Base-by-base conservation (phyloP, 164 flowering plant species). In the Pachysandra terminalis region DNA sequence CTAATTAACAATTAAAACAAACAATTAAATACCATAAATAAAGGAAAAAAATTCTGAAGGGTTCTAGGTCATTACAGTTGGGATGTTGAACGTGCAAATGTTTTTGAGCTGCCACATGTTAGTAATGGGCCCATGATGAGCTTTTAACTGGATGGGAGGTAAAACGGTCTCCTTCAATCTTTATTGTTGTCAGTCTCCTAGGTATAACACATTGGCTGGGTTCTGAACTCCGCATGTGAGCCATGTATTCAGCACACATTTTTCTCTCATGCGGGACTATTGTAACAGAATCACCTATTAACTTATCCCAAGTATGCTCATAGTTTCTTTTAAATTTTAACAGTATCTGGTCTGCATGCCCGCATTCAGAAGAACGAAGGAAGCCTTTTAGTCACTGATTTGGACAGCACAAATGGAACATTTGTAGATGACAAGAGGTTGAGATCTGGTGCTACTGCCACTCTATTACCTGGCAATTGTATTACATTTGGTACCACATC, bases 361-460 rank as follows among this genome's bases (percentile, higher is more conserved):
- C 89, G 86, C 26, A 77, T 93, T 62, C 76, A 86, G 80, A 90
- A 82, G 70, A 86, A 80, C 68, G 87, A 67, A 27, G 93, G 85
- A 27, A 72, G 53, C 61, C 90, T 90, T 21, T 53, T 83, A 71
- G 82, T 90, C 2, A 85, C 85, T 22, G 98, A 93, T 69, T 77
- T 93, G 75, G 89, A 86, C 80, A 93, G 98, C 80, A 93, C 98
- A 37, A 89, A 93, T 69, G 96, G 98, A 26, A 93, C 96, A 61
- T 93, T 82, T 71, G 78, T 93, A 51, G 77, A 81, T 69, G 89
- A 83, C 0, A 85, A 75, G 65, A 75, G 82, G 68, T 86, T 89
- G 22, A 76, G 27, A 49, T 90, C 96, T 22, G 96, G 96, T 63
- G 82, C 66, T 21, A 77, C 67, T 66, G 80, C 86, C 15, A 25